Conservation (phyloP, 164 flowering plant genomes). For the Aristolochia californica region DNA sequence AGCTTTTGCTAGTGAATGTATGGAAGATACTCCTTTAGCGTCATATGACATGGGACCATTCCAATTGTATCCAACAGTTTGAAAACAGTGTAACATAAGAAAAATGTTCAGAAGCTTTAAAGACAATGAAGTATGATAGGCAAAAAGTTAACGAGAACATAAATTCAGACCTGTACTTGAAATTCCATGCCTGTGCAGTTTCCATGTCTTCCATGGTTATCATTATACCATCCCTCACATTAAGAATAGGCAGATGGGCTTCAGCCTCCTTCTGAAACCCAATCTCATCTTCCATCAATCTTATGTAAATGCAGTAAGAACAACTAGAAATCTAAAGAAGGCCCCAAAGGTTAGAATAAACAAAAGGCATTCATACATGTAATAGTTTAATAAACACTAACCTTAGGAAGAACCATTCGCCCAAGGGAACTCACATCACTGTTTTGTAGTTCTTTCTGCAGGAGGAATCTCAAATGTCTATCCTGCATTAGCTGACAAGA, state of each 20-base stretch:
- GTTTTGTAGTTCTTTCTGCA: constrained; percentile 22
- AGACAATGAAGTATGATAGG: too few species aligned
- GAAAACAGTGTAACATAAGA: neutral
- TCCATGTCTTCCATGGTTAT: constrained; percentile 75
- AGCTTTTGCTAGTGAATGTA: too few species aligned
- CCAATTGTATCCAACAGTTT: neutral
- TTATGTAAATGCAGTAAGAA: neutral
- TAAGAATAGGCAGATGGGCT: constrained; percentile 55
- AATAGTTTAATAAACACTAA: constrained; percentile 5
- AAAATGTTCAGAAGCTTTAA: too few species aligned
- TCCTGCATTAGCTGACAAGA: constrained; percentile 1
- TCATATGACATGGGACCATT: neutral
- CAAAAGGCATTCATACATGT: neutral
- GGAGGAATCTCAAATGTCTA: constrained; percentile 15
- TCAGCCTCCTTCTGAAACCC: constrained; percentile 76
- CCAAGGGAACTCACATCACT: constrained; percentile 25
- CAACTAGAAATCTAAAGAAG: neutral
- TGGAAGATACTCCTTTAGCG: too few species aligned
- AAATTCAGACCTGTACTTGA: constrained; percentile 60
- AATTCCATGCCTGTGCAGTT: constrained; percentile 61
- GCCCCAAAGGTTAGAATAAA: neutral
- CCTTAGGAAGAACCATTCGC: constrained; percentile 42
- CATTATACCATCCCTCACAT: constrained; percentile 55
- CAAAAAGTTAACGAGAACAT: constrained; percentile 1
- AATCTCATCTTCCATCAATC: constrained; percentile 1